Percentiles rank a stretch among this genome's conserved stretches.
Evolutionary conservation across 169 alveolate species (phyloP).

Genomic region (Perkinsus marinus): DNA sequence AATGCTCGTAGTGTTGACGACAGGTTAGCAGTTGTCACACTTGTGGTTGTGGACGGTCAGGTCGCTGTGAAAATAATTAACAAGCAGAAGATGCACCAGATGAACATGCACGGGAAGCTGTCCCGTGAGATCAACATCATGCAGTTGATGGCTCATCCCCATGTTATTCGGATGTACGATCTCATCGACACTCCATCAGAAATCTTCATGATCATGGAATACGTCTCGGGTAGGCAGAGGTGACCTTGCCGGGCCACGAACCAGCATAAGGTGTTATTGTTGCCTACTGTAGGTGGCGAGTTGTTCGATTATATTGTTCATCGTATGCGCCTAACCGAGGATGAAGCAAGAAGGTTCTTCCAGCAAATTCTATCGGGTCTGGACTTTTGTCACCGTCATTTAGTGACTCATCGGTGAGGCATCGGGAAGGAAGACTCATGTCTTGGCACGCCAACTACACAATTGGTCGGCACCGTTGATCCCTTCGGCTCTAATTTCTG

Average conservation of each 20-base stretch:
- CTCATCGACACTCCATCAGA: constrained; percentile 47
- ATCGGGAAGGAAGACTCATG: too few relatives aligned
- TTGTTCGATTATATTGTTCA: constrained; percentile 52
- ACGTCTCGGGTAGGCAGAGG: constrained; percentile 13
- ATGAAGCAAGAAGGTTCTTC: constrained; percentile 65
- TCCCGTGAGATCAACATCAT: constrained; percentile 58
- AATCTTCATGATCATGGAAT: constrained; percentile 51
- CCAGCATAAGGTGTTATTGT: not conserved
- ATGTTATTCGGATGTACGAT: constrained; percentile 53
- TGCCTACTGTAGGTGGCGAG: constrained; percentile 40
- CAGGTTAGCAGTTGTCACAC: too few relatives aligned
- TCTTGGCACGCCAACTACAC: too few relatives aligned
- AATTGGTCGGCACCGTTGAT: too few relatives aligned
- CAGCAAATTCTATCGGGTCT: constrained; percentile 78
- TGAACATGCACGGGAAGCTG: constrained; percentile 46
- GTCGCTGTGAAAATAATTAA: constrained; percentile 66
- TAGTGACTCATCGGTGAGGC: constrained; percentile 45
- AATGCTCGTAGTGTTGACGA: too few relatives aligned
- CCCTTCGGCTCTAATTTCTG: too few relatives aligned
- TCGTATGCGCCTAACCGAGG: constrained; percentile 38
- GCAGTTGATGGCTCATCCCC: constrained; percentile 57
- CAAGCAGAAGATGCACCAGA: constrained; percentile 45
- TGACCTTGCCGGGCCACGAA: too few relatives aligned
- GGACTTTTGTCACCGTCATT: constrained; percentile 64
- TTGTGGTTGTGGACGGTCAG: not conserved